A percentile compares a stretch with the other conserved stretches of the same genome.
These are phyloP conservation scores for Elasticomyces elasticus DNA, from an alignment of 495 filamentous ascomycete species.

Conservation along the genomic window DNA sequence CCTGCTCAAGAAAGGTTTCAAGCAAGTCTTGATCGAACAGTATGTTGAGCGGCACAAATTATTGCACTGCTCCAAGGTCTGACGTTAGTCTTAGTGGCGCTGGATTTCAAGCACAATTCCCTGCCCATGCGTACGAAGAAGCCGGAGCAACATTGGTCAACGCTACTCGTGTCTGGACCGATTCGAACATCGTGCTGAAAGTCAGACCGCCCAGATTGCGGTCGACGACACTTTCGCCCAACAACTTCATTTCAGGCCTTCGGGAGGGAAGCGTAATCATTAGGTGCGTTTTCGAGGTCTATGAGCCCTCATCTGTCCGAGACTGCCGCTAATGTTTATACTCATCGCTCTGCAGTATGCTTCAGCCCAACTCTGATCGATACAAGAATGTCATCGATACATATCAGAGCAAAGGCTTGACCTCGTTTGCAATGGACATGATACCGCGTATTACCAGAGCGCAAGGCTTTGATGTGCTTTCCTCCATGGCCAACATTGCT, in stretches of 20 bases:
- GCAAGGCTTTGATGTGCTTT: constrained; percentile 69
- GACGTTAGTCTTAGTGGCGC: no score
- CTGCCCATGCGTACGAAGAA: constrained; percentile 57
- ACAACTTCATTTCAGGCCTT: constrained; percentile 22
- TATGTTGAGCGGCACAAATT: no score
- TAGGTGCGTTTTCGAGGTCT: no score
- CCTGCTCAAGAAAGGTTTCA: constrained; percentile 69
- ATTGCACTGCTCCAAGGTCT: no score
- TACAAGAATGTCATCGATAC: constrained; percentile 15
- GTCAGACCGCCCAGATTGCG: constrained; percentile 50
- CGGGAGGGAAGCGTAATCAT: constrained; percentile 20
- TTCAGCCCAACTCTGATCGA: constrained; percentile 17
- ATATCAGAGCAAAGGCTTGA: constrained; percentile 29
- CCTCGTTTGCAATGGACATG: constrained; percentile 74
- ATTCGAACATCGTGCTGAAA: constrained; percentile 68
- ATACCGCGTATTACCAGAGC: constrained; percentile 75
- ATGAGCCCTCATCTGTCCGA: no score
- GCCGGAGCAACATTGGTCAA: constrained; percentile 65
- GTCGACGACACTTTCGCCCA: constrained; percentile 12
- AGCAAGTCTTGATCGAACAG: constrained; percentile 61
- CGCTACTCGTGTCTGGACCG: constrained; percentile 48
- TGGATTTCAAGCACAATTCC: constrained; percentile 61
- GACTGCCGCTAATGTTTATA: no score
- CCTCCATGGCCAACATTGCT: constrained; percentile 80
- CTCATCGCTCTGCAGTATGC: no score